These are phyloP conservation scores for Nothophoma quercina DNA, from an alignment of 2,329 filamentous ascomycete species.

Conservation along the genomic window DNA sequence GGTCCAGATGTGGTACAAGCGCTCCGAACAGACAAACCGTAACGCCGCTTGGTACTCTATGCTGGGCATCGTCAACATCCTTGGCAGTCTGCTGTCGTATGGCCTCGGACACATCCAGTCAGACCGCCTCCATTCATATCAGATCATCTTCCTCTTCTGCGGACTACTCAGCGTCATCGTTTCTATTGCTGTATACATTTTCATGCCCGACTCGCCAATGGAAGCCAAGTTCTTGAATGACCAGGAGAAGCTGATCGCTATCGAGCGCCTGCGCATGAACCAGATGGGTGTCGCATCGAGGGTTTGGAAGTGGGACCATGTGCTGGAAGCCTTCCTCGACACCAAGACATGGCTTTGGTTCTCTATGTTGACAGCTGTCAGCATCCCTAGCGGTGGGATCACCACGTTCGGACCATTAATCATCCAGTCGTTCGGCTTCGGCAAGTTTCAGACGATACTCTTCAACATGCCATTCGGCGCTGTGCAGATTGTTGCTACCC, in stretches of 20 bases:
- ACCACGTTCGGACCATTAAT: constrained; percentile 67
- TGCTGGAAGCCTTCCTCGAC: constrained; percentile 63
- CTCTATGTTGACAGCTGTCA: constrained; percentile 52
- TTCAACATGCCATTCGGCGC: constrained; percentile 69
- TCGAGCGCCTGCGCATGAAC: constrained; percentile 60
- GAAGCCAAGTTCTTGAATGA: constrained; percentile 64
- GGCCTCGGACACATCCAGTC: constrained; percentile 66
- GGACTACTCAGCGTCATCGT: constrained; percentile 60
- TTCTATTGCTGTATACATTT: constrained; percentile 57
- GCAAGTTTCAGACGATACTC: constrained; percentile 63
- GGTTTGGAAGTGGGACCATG: constrained; percentile 61
- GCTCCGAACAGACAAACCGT: constrained; percentile 65
- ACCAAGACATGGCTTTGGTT: constrained; percentile 67
- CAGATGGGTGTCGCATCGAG: constrained; percentile 52
- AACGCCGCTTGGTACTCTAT: constrained; percentile 68
- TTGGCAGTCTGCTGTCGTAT: constrained; percentile 64
- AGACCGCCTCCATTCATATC: constrained; percentile 46
- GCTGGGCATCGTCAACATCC: constrained; percentile 66
- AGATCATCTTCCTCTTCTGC: constrained; percentile 49
- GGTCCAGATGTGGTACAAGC: constrained; percentile 65
- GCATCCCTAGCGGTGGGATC: constrained; percentile 65
- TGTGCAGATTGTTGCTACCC: constrained; percentile 66
- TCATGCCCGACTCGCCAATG: constrained; percentile 71
- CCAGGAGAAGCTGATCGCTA: constrained; percentile 65
- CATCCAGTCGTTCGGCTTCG: constrained; percentile 65